phyloP scores from a whole-genome alignment of 106 monocot species.

The Acorus calamus region DNA sequence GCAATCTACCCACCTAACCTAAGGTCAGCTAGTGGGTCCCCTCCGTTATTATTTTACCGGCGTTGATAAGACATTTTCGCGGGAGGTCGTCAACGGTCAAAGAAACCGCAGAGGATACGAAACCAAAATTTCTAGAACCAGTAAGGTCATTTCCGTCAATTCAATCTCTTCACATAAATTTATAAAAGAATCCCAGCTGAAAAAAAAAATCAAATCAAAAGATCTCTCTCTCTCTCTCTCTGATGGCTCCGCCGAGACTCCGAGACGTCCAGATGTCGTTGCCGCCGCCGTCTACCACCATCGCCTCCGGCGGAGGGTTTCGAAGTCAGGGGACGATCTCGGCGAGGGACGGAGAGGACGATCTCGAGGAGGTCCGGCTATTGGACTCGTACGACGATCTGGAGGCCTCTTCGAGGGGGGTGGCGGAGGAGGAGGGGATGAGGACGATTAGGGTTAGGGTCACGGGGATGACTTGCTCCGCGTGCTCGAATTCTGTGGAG shows the following conservation, averaged over 20 bases:
- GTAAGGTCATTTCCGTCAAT: too few relatives aligned
- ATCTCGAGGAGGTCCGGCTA: slow-evolving; percentile 52
- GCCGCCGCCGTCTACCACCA: not conserved
- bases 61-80: too few relatives aligned
- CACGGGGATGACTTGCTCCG: slow-evolving; percentile 77
- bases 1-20: too few relatives aligned
- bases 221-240: not conserved
- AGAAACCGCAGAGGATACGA: too few relatives aligned
- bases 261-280: slow-evolving; percentile 23
- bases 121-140: too few relatives aligned
- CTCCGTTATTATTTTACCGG: too few relatives aligned
- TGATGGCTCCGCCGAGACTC: not conserved
- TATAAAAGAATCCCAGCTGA: too few relatives aligned
- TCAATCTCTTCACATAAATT: too few relatives aligned
- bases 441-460: slow-evolving; percentile 35
- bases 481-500: slow-evolving; percentile 60
- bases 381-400: slow-evolving; percentile 50
- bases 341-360: slow-evolving; percentile 13
- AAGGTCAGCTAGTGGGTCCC: too few relatives aligned
- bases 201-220: too few relatives aligned
- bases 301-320: slow-evolving; percentile 3
- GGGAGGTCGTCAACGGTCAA: too few relatives aligned
- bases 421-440: slow-evolving; percentile 5
- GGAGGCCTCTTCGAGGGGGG: slow-evolving; percentile 9
- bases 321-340: not conserved